Conservation (phyloP, 768 basidiomycete genomes). For the Xerocomus brunneocitrinus region DNA sequence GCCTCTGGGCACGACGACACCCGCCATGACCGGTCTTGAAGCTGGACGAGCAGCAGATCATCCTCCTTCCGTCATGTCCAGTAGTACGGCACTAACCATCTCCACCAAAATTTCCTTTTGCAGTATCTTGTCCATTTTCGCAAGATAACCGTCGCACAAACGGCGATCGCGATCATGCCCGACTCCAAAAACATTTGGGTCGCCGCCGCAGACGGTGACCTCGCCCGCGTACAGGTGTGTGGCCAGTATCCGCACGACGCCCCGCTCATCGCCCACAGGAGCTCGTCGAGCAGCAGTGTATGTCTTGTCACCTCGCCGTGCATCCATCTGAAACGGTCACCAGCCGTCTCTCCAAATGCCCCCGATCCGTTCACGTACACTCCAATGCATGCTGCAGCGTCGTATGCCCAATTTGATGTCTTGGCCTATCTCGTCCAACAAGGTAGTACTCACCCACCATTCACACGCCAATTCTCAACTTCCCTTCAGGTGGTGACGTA, state of each 20-base stretch:
- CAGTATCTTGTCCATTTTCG: slow-evolving; percentile 7
- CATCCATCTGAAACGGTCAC: background rate
- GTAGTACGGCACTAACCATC: background rate
- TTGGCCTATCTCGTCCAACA: slow-evolving; percentile 73
- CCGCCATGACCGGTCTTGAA: background rate
- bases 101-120: slow-evolving; percentile 27
- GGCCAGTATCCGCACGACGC: slow-evolving; percentile 11
- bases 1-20: background rate
- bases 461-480: background rate
- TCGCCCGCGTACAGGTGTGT: slow-evolving; percentile 64
- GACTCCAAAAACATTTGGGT: slow-evolving; percentile 78
- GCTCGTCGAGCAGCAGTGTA: slow-evolving; percentile 56
- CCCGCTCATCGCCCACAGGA: slow-evolving; percentile 35
- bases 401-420: slow-evolving; percentile 76
- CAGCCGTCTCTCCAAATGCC: slow-evolving; percentile 63
- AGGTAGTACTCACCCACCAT: slow-evolving; percentile 47
- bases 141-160: slow-evolving; percentile 8
- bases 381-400: slow-evolving; percentile 93
- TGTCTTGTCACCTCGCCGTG: slow-evolving; percentile 27
- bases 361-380: slow-evolving; percentile 76
- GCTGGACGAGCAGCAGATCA: background rate
- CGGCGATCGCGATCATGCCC: slow-evolving; percentile 28
- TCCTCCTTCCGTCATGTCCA: background rate
- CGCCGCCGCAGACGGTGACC: slow-evolving; percentile 86
- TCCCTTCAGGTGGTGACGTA: slow-evolving; percentile 69